Conservation (phyloP, 192 early-diverging fungal species). For the Chytriomyces sp. region DNA sequence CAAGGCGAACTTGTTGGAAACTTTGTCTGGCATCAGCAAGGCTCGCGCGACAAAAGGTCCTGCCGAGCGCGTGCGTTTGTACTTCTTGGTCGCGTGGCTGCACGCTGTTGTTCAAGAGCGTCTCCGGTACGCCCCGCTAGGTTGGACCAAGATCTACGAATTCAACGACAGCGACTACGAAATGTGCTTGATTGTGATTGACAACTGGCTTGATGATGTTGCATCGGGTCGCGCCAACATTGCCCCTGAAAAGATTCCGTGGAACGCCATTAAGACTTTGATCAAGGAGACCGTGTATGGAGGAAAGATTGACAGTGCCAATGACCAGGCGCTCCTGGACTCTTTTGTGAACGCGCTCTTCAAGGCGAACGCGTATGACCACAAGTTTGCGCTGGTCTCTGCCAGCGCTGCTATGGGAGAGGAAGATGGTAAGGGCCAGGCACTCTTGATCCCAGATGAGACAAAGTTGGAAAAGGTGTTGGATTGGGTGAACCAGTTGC, state of each 20-base stretch:
- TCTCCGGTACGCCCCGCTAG: constrained; percentile 93
- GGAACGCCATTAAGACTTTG: constrained; percentile 87
- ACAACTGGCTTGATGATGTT: constrained; percentile 87
- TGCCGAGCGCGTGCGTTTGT: constrained; percentile 82
- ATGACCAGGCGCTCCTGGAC: constrained; percentile 83
- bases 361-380: constrained; percentile 73
- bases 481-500: constrained; percentile 83
- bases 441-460: constrained; percentile 81
- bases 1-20: constrained; percentile 87
- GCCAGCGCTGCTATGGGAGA: constrained; percentile 31
- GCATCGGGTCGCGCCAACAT: constrained; percentile 85
- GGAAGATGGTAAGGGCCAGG: constrained; percentile 12
- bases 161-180: constrained; percentile 98
- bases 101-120: constrained; percentile 95
- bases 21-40: constrained; percentile 69
- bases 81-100: constrained; percentile 96
- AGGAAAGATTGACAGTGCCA: constrained; percentile 90
- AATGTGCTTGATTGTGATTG: constrained; percentile 84
- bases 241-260: constrained; percentile 92
- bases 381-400: constrained; percentile 77
- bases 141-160: constrained; percentile 97
- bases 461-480: constrained; percentile 82
- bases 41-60: constrained; percentile 67
- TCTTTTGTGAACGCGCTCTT: constrained; percentile 87
- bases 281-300: constrained; percentile 93